Evolutionary conservation across 2,329 filamentous ascomycete species (phyloP), one percentile per base, ranked within the genome.

Genomic region (Curvularia spicifera): DNA sequence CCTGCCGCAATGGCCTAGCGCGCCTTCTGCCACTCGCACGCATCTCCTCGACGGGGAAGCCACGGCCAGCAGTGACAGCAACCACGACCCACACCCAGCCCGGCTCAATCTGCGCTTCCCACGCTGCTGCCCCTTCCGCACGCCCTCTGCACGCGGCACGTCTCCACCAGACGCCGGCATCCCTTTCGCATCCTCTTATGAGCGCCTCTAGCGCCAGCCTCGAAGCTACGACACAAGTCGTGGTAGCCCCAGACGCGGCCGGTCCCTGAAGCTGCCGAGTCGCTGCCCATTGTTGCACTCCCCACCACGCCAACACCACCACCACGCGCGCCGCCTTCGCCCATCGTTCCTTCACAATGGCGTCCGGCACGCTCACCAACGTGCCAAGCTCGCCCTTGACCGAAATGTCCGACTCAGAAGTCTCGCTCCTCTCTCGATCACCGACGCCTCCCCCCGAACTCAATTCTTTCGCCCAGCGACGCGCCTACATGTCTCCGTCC

Each of bases 351-450:
- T 56, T 60, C 65, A 69, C 67, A 58, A 78, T 78, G 76, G 67
- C 65, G 39, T 66, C 43, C 48, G 59, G 12, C 42, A 50, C 51
- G 39, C 54, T 60, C 33, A 35, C 63, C 47, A 62, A 67, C 52
- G 68, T 60, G 57, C 61, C 68, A 42, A 78, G 76, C 71, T 79
- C 78, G 45, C 72, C 74, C 44, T 71, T 79, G 69, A 75, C 78
- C 74, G 76, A 79, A 50, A 65, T 73, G 48, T 73, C 74, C 49
- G 71, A 72, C 49, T 75, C 72, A 5, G 69, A 71, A 40, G 53
- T 73, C 20, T 73, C 73, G 7, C 51, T 68, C 7, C 63, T 73
- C 44, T 68, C 68, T 26, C 63, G 70, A 45, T 71, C 71, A 20
- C 67, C 65, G 35, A 79, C 71, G 56, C 79, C 56, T 60, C 71